These are phyloP conservation scores for Beauveria varroae DNA, from an alignment of 2,329 filamentous ascomycete species.

Conservation along the genomic window DNA sequence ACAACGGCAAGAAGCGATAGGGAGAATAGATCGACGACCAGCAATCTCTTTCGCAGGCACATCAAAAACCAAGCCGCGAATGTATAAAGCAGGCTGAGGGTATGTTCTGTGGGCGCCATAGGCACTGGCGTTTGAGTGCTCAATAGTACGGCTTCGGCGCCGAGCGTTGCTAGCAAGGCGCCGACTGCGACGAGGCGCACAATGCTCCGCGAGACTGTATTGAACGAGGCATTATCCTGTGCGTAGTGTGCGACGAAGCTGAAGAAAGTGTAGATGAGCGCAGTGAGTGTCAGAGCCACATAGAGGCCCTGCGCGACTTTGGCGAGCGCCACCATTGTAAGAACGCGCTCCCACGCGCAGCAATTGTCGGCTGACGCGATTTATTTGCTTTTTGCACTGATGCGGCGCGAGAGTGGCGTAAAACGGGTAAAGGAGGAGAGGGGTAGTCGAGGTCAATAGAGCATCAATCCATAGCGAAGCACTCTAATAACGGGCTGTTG, in stretches of 20 bases:
- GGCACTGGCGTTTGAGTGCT: background rate
- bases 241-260: conserved; percentile 1
- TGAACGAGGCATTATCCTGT: background rate
- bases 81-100: background rate
- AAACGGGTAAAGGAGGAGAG: too few species aligned
- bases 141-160: background rate
- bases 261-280: background rate
- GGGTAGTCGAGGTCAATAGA: background rate
- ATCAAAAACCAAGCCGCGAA: background rate
- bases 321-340: background rate
- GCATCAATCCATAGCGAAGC: background rate
- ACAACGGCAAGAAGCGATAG: background rate
- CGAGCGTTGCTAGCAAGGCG: background rate
- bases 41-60: background rate
- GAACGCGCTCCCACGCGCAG: background rate
- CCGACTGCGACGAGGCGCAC: background rate
- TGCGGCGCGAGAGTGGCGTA: background rate
- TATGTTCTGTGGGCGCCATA: background rate
- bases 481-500: too few species aligned
- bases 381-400: background rate
- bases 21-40: background rate
- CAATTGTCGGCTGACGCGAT: too few species aligned
- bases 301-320: background rate
- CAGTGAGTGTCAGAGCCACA: background rate
- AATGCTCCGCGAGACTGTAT: background rate